Evolutionary conservation across 805 yeast species (phyloP).

Genomic region (Suhomyces faveliae): DNA sequence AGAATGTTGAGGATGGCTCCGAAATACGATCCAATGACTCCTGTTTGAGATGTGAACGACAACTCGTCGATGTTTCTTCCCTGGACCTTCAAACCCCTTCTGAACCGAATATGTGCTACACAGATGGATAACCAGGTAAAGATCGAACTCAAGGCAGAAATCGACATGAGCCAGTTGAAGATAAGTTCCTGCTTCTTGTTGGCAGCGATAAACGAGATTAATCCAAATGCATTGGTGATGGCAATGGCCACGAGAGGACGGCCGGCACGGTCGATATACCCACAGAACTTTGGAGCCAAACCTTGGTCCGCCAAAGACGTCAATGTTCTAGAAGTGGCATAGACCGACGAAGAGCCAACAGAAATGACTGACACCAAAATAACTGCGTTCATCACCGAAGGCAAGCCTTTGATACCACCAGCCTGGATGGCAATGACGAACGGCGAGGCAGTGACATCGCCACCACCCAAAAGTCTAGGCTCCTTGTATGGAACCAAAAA

Average conservation of each 20-base stretch:
- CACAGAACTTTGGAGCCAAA: slow-evolving; percentile 55
- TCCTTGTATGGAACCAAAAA: slow-evolving; percentile 25
- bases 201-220: slow-evolving; percentile 60
- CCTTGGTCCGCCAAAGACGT: slow-evolving; percentile 64
- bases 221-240: slow-evolving; percentile 53
- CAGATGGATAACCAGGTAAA: slow-evolving; percentile 31
- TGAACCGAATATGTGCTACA: slow-evolving; percentile 25
- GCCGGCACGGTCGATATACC: slow-evolving; percentile 64
- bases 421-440: slow-evolving; percentile 68
- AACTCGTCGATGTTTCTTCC: slow-evolving; percentile 24
- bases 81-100: slow-evolving; percentile 21
- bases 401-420: slow-evolving; percentile 64
- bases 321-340: slow-evolving; percentile 65
- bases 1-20: slow-evolving; percentile 21
- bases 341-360: slow-evolving; percentile 73
- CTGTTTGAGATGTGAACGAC: slow-evolving; percentile 23
- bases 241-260: slow-evolving; percentile 62
- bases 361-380: slow-evolving; percentile 65
- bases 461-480: slow-evolving; percentile 38
- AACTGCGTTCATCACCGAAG: slow-evolving; percentile 66
- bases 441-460: slow-evolving; percentile 67
- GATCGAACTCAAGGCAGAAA: slow-evolving; percentile 25
- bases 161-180: slow-evolving; percentile 27
- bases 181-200: slow-evolving; percentile 21
- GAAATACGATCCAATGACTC: slow-evolving; percentile 23